Percentiles rank a stretch among this genome's conserved stretches.
These are phyloP conservation scores for Microthyrium microscopicum DNA, from an alignment of 2,329 filamentous ascomycete species.

Conservation along the genomic window DNA sequence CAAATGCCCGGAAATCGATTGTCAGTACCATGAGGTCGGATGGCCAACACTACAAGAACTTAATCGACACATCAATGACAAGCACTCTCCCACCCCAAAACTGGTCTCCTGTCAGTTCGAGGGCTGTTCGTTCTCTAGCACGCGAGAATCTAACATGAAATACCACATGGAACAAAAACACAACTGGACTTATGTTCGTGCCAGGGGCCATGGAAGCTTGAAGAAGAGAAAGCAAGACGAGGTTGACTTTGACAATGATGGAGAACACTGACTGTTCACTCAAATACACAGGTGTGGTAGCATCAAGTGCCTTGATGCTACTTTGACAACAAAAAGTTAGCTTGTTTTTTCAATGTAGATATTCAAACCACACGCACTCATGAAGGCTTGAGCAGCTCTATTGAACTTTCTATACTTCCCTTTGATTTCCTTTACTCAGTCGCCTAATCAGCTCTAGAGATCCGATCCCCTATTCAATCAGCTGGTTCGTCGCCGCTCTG, in stretches of 20 bases:
- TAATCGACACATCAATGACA: slow-evolving; percentile 91
- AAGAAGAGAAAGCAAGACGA: slow-evolving; percentile 23
- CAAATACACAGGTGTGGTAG: slow-evolving; percentile 16
- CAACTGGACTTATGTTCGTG: slow-evolving; percentile 75
- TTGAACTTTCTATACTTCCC: too few species aligned
- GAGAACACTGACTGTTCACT: slow-evolving; percentile 9
- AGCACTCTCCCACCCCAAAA: slow-evolving; percentile 64
- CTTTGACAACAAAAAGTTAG: too few species aligned
- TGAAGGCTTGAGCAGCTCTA: too few species aligned
- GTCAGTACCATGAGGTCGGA: slow-evolving; percentile 80
- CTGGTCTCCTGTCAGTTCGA: slow-evolving; percentile 72
- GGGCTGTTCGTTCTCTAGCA: slow-evolving; percentile 83
- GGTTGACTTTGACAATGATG: background rate
- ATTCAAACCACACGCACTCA: too few species aligned
- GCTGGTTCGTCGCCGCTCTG: too few species aligned
- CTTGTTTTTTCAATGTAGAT: too few species aligned
- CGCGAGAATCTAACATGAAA: slow-evolving; percentile 92
- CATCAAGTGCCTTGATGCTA: too few species aligned
- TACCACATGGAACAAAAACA: slow-evolving; percentile 98
- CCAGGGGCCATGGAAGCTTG: slow-evolving; percentile 75
- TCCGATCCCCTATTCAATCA: too few species aligned
- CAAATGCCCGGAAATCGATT: slow-evolving; percentile 70
- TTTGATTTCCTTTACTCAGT: too few species aligned
- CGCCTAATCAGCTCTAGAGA: too few species aligned
- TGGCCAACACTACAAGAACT: slow-evolving; percentile 98